Evolutionary conservation across 2,329 filamentous ascomycete genomes (phyloP), one percentile per base, ranked within the genome.

Genomic region (Macrophomina pseudophaseolina): DNA sequence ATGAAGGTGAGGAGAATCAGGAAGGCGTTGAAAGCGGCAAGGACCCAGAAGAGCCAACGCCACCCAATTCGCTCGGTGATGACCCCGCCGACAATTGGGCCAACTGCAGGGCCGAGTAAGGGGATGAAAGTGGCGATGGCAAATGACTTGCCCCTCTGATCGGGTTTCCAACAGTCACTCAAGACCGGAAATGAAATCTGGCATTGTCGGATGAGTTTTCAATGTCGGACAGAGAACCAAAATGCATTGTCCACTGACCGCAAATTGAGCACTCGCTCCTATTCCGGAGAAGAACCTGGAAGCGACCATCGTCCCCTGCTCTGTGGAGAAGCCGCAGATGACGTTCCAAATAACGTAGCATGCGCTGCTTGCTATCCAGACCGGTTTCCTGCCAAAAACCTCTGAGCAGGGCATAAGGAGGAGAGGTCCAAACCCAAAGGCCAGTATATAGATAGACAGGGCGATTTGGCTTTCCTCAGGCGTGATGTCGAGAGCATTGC

Each of bases 21-120:
- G 8, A 74, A 35, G 4, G 69, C 69, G 2, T 60, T 72, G 1
- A 70, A 71, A 5, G 77, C 76, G 58, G 77, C 70, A 0, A 74
- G 69, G 8, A 77, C 72, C 72, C 74, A 78, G 71, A 77, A 76
- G n/a, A 73, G 70, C 76, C 76, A 79, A 3, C 73, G 66, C 76
- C 76, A 78, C 5, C 74, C 74, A 4, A 72, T 72, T 49, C 72
- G 64, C 53, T 78, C 72, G 1, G 74, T 74, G 35, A 78, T 76
- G 64, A 77, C 76, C 1, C 77, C 77, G 2, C 76, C 76, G 44
- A 70, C 72, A 12, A 78, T 74, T 4, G 75, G 76, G 0, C 72
- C 73, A 1, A 76, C 40, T 4, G 76, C 73, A 2, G 76, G 76
- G 0, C 77, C 77, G 23, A 77, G 76, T 0, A 78, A 66, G 1